Evolutionary conservation across 2,329 filamentous ascomycete species (phyloP), one percentile per base, ranked within the genome.

Genomic region (Exophiala calicioides): DNA sequence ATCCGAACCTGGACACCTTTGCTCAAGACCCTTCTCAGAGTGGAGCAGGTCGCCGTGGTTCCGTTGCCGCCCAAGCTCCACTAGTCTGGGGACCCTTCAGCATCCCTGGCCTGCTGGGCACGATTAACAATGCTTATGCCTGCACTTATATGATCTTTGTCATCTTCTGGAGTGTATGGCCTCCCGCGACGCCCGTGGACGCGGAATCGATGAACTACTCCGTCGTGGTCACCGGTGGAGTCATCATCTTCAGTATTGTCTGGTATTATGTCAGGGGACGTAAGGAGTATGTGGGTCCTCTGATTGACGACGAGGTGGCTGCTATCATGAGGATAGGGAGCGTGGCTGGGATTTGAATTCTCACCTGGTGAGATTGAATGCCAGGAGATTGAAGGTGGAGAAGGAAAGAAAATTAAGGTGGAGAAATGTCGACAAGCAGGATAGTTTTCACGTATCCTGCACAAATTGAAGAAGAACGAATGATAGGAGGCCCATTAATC

Each of bases 71-170:
- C 13, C 56, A 62, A 40, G 62, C 63, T 12, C 58, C 56, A 16
- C 62, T 77, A 1, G 60, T 68, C 5, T 82, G 78, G 78, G 79
- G 79, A 0, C 77, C 78, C 0, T 82, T 77, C 70, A 73, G 70
- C 31, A 47, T 82, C 0, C 74, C 73, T 0, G 77, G 77, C 3
- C 57, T 68, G 0, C 58, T 77, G 1, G 79, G 79, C 0, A 75
- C 71, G 4, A 56, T 72, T 16, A 81, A 81, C 59, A 82, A 82
- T 46, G 58, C 67, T 1, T 76, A 79, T 38, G 72, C 77, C 1
- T 77, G 75, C 55, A 38, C 67, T 2, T 82, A 80, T 56, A 72
- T 76, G 59, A 47, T 75, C 1, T 73, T 81, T 30, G 67, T 81
- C 2, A 70, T 78, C 8, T 81, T 82, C 62, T 82, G 76, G 69